phyloP scores from a whole-genome alignment of 495 filamentous ascomycete species.

The Aspergillus indologenus region DNA sequence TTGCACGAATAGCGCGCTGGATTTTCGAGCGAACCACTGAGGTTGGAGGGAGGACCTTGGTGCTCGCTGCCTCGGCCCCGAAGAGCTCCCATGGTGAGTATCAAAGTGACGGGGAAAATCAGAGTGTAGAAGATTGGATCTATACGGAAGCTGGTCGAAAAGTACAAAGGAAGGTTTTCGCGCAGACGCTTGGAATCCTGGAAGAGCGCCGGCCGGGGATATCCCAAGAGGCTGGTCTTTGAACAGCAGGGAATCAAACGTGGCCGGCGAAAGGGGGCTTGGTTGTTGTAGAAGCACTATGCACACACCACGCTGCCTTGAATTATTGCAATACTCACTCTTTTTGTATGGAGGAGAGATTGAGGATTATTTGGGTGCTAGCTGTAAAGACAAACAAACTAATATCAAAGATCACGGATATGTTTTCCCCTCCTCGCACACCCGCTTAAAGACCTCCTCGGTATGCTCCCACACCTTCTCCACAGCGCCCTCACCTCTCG shows the following conservation, averaged over 20 bases:
- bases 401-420: background rate
- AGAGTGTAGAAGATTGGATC: constrained; percentile 1
- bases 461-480: constrained; percentile 21
- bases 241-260: background rate
- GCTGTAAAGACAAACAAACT: no score
- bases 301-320: no score
- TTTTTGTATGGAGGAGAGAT: no score
- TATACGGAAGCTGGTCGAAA: constrained; percentile 12
- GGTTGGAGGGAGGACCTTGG: constrained; percentile 4
- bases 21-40: constrained; percentile 6
- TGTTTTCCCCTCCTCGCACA: background rate
- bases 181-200: constrained; percentile 49
- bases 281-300: no score
- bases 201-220: constrained; percentile 44
- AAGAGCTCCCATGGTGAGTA: constrained; percentile 4
- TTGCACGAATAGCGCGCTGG: background rate
- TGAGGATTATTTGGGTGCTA: no score
- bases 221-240: background rate
- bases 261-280: no score
- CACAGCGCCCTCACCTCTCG: constrained; percentile 12
- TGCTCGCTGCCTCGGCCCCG: constrained; percentile 3
- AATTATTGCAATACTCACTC: no score
- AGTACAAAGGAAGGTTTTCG: constrained; percentile 50
- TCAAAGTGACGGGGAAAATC: constrained; percentile 6
- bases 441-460: constrained; percentile 16